Percentiles rank a stretch among this genome's conserved stretches.
Conservation (phyloP, 148 eudicot species). For the Camellia japonica region DNA sequence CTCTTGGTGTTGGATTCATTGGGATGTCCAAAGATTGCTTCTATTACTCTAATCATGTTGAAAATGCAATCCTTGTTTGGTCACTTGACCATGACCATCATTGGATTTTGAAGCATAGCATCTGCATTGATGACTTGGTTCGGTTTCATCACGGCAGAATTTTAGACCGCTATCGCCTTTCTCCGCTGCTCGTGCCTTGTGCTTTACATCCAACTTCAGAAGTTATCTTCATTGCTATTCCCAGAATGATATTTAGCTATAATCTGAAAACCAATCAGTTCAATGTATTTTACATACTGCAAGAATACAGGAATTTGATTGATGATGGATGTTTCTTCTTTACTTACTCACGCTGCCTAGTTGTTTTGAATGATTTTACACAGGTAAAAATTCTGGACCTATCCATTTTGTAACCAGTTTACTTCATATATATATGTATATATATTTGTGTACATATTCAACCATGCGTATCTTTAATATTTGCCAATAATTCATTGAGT, state of each 20-base stretch:
- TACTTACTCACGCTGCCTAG: not conserved
- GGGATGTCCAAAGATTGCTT: slow-evolving; percentile 8
- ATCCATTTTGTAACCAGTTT: not conserved
- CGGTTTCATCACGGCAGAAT: not conserved
- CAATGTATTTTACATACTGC: not conserved
- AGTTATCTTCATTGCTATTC: not conserved
- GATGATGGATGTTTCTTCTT: not conserved
- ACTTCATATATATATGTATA: too few relatives aligned
- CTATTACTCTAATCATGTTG: slow-evolving; percentile 3
- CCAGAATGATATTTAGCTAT: not conserved
- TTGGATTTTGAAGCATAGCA: slow-evolving; percentile 15
- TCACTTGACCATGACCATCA: slow-evolving; percentile 3
- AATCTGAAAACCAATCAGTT: not conserved
- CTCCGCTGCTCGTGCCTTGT: not conserved
- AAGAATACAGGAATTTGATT: not conserved
- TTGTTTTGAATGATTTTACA: not conserved
- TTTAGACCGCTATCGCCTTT: not conserved
- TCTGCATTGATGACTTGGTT: not conserved
- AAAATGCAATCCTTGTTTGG: not conserved
- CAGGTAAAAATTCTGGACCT: not conserved
- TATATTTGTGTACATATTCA: too few relatives aligned
- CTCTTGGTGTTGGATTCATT: not conserved
- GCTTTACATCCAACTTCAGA: slow-evolving; percentile 2
- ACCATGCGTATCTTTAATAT: too few relatives aligned
- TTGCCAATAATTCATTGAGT: too few relatives aligned